Conservation (phyloP, 78 protist species). For the Andalucia godoyi region DNA sequence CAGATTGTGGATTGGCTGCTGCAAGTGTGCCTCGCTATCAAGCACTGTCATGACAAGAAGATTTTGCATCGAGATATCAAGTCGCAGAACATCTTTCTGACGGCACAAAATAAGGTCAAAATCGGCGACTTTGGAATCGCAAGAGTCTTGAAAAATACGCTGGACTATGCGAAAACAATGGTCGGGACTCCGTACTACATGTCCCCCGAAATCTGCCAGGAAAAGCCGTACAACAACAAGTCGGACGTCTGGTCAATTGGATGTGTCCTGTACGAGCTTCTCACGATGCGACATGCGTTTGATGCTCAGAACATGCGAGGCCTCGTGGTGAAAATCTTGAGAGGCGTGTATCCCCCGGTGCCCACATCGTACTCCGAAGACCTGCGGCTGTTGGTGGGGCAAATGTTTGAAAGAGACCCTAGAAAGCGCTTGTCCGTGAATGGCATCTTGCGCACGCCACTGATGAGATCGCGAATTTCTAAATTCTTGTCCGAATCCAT, state of each 20-base stretch:
- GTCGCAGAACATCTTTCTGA: constrained; percentile 72
- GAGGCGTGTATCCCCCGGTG: constrained; percentile 72
- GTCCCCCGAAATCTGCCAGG: constrained; percentile 77
- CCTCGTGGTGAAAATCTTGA: constrained; percentile 65
- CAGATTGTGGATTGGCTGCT: constrained; percentile 31
- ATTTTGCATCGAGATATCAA: constrained; percentile 79
- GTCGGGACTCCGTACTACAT: constrained; percentile 91
- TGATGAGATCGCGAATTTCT: constrained; percentile 21
- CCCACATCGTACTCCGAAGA: constrained; percentile 34
- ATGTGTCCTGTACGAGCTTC: constrained; percentile 63
- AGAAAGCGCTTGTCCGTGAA: constrained; percentile 45
- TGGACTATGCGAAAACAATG: constrained; percentile 51
- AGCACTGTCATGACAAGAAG: constrained; percentile 62
- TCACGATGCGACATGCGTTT: constrained; percentile 71
- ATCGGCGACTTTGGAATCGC: constrained; percentile 94
- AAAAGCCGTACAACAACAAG: constrained; percentile 40
- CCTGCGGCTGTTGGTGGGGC: constrained; percentile 25
- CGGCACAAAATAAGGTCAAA: constrained; percentile 40
- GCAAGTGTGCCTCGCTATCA: constrained; percentile 58
- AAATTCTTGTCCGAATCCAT: background rate
- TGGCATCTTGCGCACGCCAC: constrained; percentile 19
- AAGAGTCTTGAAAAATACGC: constrained; percentile 48
- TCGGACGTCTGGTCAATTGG: constrained; percentile 25
- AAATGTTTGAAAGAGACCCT: constrained; percentile 50
- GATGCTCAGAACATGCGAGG: constrained; percentile 62